A percentile compares a stretch with the other conserved stretches of the same genome.
These are phyloP conservation scores for Lachancea sp. DNA, from an alignment of 805 yeast genomes.

Conservation along the genomic window DNA sequence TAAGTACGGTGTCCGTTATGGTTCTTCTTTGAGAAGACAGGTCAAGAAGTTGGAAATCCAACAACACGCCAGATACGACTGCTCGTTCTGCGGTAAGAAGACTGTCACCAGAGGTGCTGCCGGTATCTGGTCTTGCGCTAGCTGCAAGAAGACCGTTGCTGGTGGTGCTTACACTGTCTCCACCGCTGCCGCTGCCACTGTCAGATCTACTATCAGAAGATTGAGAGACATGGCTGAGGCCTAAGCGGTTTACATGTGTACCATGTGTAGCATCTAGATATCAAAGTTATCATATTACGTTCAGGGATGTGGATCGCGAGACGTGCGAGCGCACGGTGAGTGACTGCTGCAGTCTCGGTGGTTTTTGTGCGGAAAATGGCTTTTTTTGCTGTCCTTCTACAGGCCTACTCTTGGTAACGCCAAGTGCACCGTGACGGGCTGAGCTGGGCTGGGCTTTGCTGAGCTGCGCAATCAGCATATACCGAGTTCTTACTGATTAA, in stretches of 20 bases:
- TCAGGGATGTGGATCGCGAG: not conserved
- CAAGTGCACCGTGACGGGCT: too few species aligned
- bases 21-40: slow-evolving; percentile 99
- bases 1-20: slow-evolving; percentile 99
- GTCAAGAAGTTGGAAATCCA: slow-evolving; percentile 98
- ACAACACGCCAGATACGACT: slow-evolving; percentile 98
- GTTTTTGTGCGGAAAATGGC: too few species aligned
- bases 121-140: slow-evolving; percentile 97
- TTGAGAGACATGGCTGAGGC: slow-evolving; percentile 99
- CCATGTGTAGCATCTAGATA: slow-evolving; percentile 10
- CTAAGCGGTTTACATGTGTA: slow-evolving; percentile 40
- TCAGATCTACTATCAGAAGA: slow-evolving; percentile 99
- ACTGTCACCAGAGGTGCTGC: slow-evolving; percentile 94
- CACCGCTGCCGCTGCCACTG: slow-evolving; percentile 99
- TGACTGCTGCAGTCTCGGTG: too few species aligned
- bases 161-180: slow-evolving; percentile 99
- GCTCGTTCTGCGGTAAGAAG: slow-evolving; percentile 99
- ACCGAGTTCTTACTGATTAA: too few species aligned
- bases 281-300: slow-evolving; percentile 6
- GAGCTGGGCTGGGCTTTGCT: too few species aligned
- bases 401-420: too few species aligned
- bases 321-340: too few species aligned
- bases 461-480: too few species aligned
- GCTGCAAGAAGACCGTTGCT: slow-evolving; percentile 95
- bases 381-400: too few species aligned